Evolutionary conservation across 306 rosid species (phyloP).

Genomic region (Begonia masoniana): DNA sequence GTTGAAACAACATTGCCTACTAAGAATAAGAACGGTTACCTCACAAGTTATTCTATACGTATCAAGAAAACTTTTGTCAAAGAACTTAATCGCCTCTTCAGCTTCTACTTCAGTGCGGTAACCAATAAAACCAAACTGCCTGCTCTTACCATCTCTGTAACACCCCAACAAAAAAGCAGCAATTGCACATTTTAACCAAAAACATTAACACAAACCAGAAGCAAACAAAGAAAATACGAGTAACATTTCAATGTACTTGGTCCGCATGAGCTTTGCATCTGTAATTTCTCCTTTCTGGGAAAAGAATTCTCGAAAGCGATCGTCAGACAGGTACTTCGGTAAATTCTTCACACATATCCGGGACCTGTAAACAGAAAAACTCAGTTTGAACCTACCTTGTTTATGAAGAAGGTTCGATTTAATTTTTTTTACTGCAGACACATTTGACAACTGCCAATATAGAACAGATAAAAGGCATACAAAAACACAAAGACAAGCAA

Average conservation of each 20-base stretch:
- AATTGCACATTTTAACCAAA: neutral
- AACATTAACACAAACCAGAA: neutral
- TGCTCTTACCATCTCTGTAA: constrained; percentile 58
- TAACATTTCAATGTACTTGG: constrained; percentile 30
- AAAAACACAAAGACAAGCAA: neutral
- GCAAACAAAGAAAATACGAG: neutral
- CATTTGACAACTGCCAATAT: neutral
- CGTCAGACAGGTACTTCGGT: constrained; percentile 47
- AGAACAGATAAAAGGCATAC: neutral
- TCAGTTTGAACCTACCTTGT: neutral
- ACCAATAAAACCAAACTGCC: constrained; percentile 74
- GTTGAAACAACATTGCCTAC: neutral
- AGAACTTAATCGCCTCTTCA: constrained; percentile 56
- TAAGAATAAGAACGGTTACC: constrained; percentile 25
- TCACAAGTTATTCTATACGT: constrained; percentile 56
- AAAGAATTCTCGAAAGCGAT: constrained; percentile 44
- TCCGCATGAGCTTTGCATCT: constrained; percentile 70
- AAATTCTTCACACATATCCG: constrained; percentile 78
- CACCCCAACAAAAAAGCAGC: neutral
- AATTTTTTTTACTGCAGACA: neutral
- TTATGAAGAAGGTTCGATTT: neutral
- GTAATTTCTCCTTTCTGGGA: constrained; percentile 77
- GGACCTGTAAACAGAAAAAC: constrained; percentile 34
- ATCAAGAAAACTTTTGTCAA: constrained; percentile 44
- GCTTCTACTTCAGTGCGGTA: constrained; percentile 57